Conservation (phyloP, 768 basidiomycete species). For the Paxillus rubicundulus region DNA sequence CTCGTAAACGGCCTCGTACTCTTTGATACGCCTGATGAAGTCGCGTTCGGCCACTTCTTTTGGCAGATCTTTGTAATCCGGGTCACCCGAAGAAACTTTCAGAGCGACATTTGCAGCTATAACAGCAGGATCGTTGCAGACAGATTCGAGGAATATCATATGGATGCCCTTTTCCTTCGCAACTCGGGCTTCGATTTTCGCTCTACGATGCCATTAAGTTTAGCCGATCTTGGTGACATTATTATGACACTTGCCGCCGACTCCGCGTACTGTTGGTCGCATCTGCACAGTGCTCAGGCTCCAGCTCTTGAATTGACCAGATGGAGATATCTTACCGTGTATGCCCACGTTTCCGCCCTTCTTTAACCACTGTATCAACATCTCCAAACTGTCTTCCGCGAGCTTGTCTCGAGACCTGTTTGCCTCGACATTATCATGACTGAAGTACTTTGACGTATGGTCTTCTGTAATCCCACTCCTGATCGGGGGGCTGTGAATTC, state of each 20-base stretch:
- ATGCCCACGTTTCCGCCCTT: constrained; percentile 97
- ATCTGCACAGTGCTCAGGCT: constrained; percentile 48
- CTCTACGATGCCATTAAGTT: constrained; percentile 41
- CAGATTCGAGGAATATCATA: constrained; percentile 91
- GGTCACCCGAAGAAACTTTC: constrained; percentile 95
- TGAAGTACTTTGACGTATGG: constrained; percentile 89
- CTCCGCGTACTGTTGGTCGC: constrained; percentile 89
- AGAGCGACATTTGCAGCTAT: constrained; percentile 96
- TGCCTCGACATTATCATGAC: constrained; percentile 77
- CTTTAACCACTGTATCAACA: constrained; percentile 93
- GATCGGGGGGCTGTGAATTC: constrained; percentile 2
- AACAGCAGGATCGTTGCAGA: constrained; percentile 90
- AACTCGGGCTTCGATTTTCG: constrained; percentile 81
- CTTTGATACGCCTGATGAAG: constrained; percentile 86
- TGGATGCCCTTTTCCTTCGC: constrained; percentile 82
- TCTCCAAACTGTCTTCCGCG: constrained; percentile 90
- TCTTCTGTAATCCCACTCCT: constrained; percentile 87
- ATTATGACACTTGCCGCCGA: constrained; percentile 54
- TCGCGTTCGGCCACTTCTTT: constrained; percentile 84
- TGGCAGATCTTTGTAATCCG: constrained; percentile 91
- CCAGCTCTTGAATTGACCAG: neutral
- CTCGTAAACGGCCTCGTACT: constrained; percentile 95
- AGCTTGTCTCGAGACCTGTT: constrained; percentile 75
- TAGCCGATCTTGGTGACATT: neutral
- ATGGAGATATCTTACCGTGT: constrained; percentile 60